Percentiles rank a stretch among this genome's conserved stretches.
Evolutionary conservation across 2,329 filamentous ascomycete genomes (phyloP).

Genomic region (Tothia fuscella): DNA sequence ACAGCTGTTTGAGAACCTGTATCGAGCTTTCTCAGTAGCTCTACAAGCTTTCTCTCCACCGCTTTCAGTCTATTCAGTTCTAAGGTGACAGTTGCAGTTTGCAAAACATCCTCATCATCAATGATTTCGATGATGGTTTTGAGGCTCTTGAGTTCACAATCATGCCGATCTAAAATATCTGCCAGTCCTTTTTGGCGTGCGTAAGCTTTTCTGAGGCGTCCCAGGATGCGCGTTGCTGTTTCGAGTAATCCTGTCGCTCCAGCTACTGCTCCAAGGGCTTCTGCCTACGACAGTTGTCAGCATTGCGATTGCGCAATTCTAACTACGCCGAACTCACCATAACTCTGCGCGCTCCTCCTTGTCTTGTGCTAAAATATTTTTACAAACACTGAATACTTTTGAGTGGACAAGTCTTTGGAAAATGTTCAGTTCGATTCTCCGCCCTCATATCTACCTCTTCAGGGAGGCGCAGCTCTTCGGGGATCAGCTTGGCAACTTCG

Average conservation of each 20-base stretch:
- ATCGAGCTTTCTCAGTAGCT: conserved; percentile 12
- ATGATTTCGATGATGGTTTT: conserved; percentile 13
- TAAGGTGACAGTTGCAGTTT: conserved; percentile 10
- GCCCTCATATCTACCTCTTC: no score
- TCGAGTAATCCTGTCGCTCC: conserved; percentile 10
- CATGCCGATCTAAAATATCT: conserved; percentile 13
- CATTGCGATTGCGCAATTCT: no score
- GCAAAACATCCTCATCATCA: conserved; percentile 13
- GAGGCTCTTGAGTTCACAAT: conserved; percentile 14
- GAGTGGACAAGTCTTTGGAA: no score
- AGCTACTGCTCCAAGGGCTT: conserved; percentile 1
- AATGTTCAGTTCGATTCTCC: no score
- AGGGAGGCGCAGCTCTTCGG: no score
- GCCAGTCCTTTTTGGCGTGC: conserved; percentile 13
- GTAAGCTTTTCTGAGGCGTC: conserved; percentile 13
- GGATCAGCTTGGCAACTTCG: no score
- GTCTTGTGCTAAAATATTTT: no score
- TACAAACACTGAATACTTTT: no score
- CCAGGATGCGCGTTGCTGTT: conserved; percentile 9
- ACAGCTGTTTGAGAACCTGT: conserved; percentile 11
- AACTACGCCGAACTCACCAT: no score
- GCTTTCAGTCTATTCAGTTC: conserved; percentile 12
- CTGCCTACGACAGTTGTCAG: no score
- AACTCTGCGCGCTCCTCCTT: no score
- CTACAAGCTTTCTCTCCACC: conserved; percentile 10